Evolutionary conservation across 192 early-diverging fungal genomes (phyloP).

Genomic region (Radiomyces spectabilis): DNA sequence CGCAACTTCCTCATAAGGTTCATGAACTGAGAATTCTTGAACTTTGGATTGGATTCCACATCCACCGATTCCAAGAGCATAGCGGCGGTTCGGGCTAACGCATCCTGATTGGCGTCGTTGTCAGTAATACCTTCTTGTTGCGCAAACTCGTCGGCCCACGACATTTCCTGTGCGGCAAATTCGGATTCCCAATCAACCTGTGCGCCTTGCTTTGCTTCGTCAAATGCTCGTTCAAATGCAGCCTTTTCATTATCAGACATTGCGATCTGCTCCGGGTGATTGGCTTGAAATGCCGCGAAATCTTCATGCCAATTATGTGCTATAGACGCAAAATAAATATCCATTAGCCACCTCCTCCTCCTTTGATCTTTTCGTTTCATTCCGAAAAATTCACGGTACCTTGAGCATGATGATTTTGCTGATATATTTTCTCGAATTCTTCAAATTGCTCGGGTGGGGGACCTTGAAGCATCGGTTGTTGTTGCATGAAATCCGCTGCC

Average conservation of each 20-base stretch:
- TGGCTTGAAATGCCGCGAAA: conserved; percentile 35
- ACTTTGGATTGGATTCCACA: conserved; percentile 82
- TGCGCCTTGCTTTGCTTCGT: conserved; percentile 40
- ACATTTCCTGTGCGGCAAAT: conserved; percentile 43
- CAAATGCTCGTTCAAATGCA: conserved; percentile 69
- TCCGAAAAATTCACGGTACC: background rate
- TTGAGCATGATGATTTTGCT: conserved; percentile 2
- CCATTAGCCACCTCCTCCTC: too few species aligned
- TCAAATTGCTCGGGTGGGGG: conserved; percentile 20
- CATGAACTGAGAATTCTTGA: conserved; percentile 87
- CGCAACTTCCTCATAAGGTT: conserved; percentile 88
- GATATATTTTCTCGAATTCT: conserved; percentile 38
- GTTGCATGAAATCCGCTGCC: conserved; percentile 62
- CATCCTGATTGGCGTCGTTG: conserved; percentile 43
- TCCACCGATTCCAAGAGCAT: conserved; percentile 72
- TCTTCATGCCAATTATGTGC: conserved; percentile 38
- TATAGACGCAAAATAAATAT: background rate
- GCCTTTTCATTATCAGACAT: conserved; percentile 39
- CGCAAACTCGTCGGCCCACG: conserved; percentile 50
- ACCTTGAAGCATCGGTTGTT: conserved; percentile 27
- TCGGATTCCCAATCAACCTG: conserved; percentile 51
- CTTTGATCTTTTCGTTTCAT: background rate
- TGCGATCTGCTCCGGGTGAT: conserved; percentile 7
- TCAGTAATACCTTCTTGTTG: conserved; percentile 23
- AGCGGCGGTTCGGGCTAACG: conserved; percentile 75